A percentile compares a stretch with the other conserved stretches of the same genome.
phyloP scores from a whole-genome alignment of 1,139 yeast genomes.

The Taphrina pruni region DNA sequence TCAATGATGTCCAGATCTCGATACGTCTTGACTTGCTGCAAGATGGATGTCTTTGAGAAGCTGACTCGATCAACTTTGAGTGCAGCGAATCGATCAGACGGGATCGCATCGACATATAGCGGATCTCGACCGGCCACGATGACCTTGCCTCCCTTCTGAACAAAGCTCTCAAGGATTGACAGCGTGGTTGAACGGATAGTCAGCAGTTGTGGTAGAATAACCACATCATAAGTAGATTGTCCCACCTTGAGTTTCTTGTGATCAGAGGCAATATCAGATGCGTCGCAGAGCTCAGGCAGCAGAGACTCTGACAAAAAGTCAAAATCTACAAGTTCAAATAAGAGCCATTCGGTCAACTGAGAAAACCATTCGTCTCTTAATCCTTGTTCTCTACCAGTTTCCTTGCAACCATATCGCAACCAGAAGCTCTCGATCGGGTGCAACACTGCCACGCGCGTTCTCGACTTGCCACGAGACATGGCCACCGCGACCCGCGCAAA shows the following conservation, averaged over 20 bases:
- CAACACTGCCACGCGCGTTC: conserved; percentile 28
- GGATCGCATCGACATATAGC: conserved; percentile 20
- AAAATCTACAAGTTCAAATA: conserved; percentile 31
- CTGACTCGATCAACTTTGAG: conserved; percentile 7
- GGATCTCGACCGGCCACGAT: conserved; percentile 35
- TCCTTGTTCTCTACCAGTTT: conserved; percentile 13
- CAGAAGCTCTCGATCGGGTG: conserved; percentile 37
- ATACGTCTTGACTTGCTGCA: conserved; percentile 4
- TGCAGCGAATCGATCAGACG: not conserved
- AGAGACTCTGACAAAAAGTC: conserved; percentile 32
- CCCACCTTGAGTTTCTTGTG: conserved; percentile 10
- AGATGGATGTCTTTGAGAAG: conserved; percentile 1
- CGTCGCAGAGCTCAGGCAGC: conserved; percentile 18
- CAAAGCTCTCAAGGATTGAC: conserved; percentile 21
- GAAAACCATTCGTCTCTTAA: conserved; percentile 30
- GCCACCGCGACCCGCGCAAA: conserved; percentile 30
- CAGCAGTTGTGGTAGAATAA: conserved; percentile 29
- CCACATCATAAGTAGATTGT: conserved; percentile 21
- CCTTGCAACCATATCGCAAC: conserved; percentile 24
- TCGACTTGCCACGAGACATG: conserved; percentile 31
- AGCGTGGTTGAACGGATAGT: conserved; percentile 32
- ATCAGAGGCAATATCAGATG: no score
- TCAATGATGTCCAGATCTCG: conserved; percentile 22
- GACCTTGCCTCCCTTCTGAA: conserved; percentile 27
- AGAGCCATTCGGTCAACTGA: conserved; percentile 26